Base-by-base conservation (phyloP, 176 grass and related monocot genomes). In the Miscanthus lutarioriparius region DNA sequence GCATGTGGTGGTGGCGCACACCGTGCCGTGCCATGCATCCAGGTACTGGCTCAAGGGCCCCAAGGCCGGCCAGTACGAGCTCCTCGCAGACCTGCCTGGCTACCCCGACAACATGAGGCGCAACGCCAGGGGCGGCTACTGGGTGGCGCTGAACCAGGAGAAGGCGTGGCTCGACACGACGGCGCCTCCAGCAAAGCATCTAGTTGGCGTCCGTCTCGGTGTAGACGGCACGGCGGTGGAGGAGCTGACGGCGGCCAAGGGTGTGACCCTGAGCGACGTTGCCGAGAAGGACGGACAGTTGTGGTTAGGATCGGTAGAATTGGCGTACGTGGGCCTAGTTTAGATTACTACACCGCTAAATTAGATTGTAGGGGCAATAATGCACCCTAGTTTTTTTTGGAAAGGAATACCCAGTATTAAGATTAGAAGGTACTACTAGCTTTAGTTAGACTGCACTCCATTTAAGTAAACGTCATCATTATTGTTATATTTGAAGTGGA, bases 71-170 rank as follows among this genome's bases (percentile, higher is more conserved):
- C 8, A 74, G 35, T 39, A 81, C 67, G 19, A 90, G 32, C 74
- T 86, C 25, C 67, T 94, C 20, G 83, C 83, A 0, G 88, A 94
- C 30, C 58, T 94, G 8, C 92, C 88, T 1, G 88, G 92, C 0
- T 94, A 94, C 74, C 92, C 92, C 0, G 92, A 94, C 51, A 94
- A 91, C 54, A 72, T 94, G 20, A 83, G 79, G 59, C 82, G 80
- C 8, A 81, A 83, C 30, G 1, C 76, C 38, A 65, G 0, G 23
- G 76, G 47, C 39, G 89, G 86, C 20, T 94, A 86, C 56, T 94
- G 92, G 92, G 83, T 94, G 0, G 92, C 89, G 1, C 45, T 94
- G 8, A 90, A 84, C 70, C 75, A 72, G 3, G 76, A 86, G 19
- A 94, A 89, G 76, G 37, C 70, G 4, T 7, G 35, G 11, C 10